Conservation (phyloP, 768 basidiomycete genomes). For the Amanita jacksonii region DNA sequence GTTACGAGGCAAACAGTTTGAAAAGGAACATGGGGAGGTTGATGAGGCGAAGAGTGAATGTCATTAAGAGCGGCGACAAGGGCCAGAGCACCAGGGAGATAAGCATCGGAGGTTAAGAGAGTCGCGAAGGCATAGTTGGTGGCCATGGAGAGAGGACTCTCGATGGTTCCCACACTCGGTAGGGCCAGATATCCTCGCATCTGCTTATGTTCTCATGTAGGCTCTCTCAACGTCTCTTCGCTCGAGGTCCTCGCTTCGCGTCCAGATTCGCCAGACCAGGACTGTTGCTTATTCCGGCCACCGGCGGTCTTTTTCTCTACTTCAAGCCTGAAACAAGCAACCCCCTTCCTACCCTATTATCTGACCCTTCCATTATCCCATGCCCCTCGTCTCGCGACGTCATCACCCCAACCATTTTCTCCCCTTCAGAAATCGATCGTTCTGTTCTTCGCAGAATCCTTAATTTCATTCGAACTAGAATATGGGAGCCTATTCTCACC, state of each 20-base stretch:
- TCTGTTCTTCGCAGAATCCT: slow-evolving; percentile 35
- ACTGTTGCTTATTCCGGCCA: slow-evolving; percentile 46
- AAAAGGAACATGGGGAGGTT: slow-evolving; percentile 56
- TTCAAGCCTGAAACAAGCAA: slow-evolving; percentile 31
- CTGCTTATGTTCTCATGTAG: slow-evolving; percentile 6
- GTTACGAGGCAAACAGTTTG: slow-evolving; percentile 87
- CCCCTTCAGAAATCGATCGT: slow-evolving; percentile 55
- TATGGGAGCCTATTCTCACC: slow-evolving; percentile 85
- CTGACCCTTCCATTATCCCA: slow-evolving; percentile 34
- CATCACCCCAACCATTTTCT: slow-evolving; percentile 38
- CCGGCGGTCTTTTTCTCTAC: slow-evolving; percentile 45
- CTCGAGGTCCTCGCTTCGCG: slow-evolving; percentile 6
- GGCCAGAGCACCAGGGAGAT: slow-evolving; percentile 88
- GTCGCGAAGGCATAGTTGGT: slow-evolving; percentile 74
- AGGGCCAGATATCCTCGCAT: slow-evolving; percentile 1
- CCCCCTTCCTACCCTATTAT: slow-evolving; percentile 40
- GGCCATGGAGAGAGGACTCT: slow-evolving; percentile 10
- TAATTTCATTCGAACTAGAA: slow-evolving; percentile 38
- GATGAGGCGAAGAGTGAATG: slow-evolving; percentile 43
- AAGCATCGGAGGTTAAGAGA: slow-evolving; percentile 84
- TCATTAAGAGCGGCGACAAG: slow-evolving; percentile 80
- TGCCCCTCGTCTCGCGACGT: slow-evolving; percentile 17
- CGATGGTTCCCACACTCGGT: neutral
- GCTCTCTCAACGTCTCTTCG: neutral
- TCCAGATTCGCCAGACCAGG: slow-evolving; percentile 8